Evolutionary conservation across 345 rosid species (phyloP).

Genomic region (Tarenaya hassleriana): DNA sequence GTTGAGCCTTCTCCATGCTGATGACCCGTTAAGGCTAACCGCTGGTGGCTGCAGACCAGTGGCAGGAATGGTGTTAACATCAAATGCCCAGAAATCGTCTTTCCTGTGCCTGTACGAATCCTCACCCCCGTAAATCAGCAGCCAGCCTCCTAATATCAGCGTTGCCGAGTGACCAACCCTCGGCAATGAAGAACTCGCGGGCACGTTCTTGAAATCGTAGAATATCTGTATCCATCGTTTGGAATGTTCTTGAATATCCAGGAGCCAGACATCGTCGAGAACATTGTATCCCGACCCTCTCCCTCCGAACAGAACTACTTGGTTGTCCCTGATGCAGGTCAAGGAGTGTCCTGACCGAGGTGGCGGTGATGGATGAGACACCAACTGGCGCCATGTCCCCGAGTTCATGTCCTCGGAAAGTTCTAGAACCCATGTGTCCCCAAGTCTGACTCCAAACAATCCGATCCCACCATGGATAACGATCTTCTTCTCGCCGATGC

Average conservation of each 20-base stretch:
- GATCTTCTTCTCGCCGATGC: conserved; percentile 57
- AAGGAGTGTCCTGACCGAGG: conserved; percentile 93
- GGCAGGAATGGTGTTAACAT: conserved; percentile 44
- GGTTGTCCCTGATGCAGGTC: conserved; percentile 53
- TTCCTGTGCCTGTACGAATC: conserved; percentile 74
- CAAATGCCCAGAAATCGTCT: conserved; percentile 83
- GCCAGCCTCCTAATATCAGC: conserved; percentile 56
- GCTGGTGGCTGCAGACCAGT: conserved; percentile 32
- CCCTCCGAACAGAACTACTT: conserved; percentile 73
- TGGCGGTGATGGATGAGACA: conserved; percentile 58
- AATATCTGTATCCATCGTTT: conserved; percentile 56
- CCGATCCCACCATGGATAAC: conserved; percentile 90
- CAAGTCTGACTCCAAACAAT: conserved; percentile 54
- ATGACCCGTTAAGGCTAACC: conserved; percentile 28
- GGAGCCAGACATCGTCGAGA: conserved; percentile 74
- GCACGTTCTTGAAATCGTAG: conserved; percentile 47
- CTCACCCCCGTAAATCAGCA: conserved; percentile 90
- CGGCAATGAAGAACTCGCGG: conserved; percentile 53
- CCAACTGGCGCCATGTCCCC: conserved; percentile 62
- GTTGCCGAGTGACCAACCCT: conserved; percentile 97
- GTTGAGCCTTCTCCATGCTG: conserved; percentile 58
- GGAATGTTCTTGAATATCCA: conserved; percentile 43
- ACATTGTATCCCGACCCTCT: conserved; percentile 84
- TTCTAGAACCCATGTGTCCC: conserved; percentile 79
- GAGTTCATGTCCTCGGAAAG: conserved; percentile 49